Conservation (phyloP, 2,329 filamentous ascomycete species). For the Aspergillus chevalieri region DNA sequence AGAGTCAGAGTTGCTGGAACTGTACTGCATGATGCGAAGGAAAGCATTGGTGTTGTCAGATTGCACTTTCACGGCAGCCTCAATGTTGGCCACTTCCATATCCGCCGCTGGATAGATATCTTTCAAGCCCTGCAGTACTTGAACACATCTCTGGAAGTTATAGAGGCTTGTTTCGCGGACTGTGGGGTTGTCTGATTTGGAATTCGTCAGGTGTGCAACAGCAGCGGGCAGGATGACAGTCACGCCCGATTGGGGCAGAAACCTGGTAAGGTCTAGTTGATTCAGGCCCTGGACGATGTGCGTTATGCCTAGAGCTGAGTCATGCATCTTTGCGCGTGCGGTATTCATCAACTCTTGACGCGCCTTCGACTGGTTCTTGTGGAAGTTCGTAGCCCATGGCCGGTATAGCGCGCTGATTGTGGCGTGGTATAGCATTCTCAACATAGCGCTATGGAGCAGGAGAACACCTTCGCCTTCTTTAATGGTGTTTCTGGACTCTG, state of each 20-base stretch:
- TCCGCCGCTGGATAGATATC: constrained; percentile 83
- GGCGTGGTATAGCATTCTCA: constrained; percentile 87
- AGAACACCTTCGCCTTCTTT: constrained; percentile 44
- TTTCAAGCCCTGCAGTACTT: constrained; percentile 72
- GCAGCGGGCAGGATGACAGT: constrained; percentile 81
- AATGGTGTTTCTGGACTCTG: constrained; percentile 56
- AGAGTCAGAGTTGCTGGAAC: constrained; percentile 2
- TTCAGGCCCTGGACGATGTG: constrained; percentile 69
- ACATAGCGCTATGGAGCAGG: constrained; percentile 67
- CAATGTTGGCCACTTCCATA: constrained; percentile 49
- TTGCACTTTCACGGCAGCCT: constrained; percentile 29
- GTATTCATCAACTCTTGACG: constrained; percentile 59
- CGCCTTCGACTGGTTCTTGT: constrained; percentile 35
- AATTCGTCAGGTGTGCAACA: constrained; percentile 80
- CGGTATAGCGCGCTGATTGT: constrained; percentile 83
- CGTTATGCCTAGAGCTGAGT: constrained; percentile 74
- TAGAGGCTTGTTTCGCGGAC: constrained; percentile 64
- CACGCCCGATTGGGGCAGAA: constrained; percentile 75
- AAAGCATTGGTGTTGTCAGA: constrained; percentile 23
- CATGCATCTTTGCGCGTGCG: constrained; percentile 71
- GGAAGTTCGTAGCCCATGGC: constrained; percentile 69
- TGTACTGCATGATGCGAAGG: constrained; percentile 27
- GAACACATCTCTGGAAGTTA: constrained; percentile 79
- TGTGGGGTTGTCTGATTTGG: constrained; percentile 67
- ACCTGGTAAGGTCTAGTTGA: constrained; percentile 63